Evolutionary conservation across 1,139 yeast species (phyloP), one percentile per base, ranked within the genome.

Genomic region (Geotrichum restrictum): DNA sequence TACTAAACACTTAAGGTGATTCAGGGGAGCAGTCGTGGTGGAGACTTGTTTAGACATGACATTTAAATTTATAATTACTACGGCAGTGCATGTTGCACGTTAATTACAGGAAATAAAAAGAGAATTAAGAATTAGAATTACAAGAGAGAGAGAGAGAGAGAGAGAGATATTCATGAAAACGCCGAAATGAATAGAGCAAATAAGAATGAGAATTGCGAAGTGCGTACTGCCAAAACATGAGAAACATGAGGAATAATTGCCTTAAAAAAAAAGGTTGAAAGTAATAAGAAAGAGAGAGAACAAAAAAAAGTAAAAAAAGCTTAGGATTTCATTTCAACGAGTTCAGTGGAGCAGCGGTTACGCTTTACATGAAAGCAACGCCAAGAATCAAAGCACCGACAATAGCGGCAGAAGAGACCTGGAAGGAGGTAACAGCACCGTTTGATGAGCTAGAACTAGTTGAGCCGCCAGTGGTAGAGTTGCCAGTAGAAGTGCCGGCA

Each of bases 231-330:
- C n/a, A n/a, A n/a, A n/a, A n/a, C n/a, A n/a, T n/a, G n/a, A n/a
- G n/a, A n/a, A n/a, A n/a, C n/a, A n/a, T n/a, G n/a, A n/a, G n/a
- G n/a, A n/a, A n/a, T n/a, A n/a, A n/a, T n/a, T n/a, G n/a, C n/a
- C n/a, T n/a, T 7, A 43, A 19, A 43, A 19, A 34, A 4, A 22
- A 36, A 45, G 24, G 34, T n/a, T 13, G 21, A 16, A 34, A 13
- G 16, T 22, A 24, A 18, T 21, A 24, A 34, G 13, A 34, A 22
- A 14, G 5, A 24, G 34, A 24, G 16, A 45, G 21, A 44, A 3
- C 32, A 44, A 44, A 22, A 32, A 44, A 22, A 34, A 44, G 11
- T 14, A 34, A 34, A 27, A 44, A 34, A 44, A 43, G n/a, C 14
- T 10, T 14, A 14, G 13, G 10, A 18, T 33, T 43, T 33, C 18